phyloP scores from a whole-genome alignment of 306 rosid species.

The Quercus mongolica region DNA sequence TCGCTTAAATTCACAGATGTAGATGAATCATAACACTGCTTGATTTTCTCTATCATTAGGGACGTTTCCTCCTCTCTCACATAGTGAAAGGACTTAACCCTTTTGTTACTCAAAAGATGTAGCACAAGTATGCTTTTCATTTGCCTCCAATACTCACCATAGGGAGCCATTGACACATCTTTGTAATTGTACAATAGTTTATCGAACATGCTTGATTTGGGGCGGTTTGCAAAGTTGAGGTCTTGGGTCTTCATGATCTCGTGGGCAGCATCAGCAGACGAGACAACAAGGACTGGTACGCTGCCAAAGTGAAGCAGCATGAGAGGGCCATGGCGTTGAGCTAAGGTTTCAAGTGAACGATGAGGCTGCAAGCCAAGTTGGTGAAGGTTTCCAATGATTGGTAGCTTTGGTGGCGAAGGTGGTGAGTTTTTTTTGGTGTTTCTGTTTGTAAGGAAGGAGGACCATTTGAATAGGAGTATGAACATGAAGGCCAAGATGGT shows the following conservation, averaged over 20 bases:
- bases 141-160: slow-evolving; percentile 52
- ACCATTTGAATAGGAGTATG: slow-evolving; percentile 20
- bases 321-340: slow-evolving; percentile 37
- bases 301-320: slow-evolving; percentile 48
- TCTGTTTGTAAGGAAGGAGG: background rate
- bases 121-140: slow-evolving; percentile 29
- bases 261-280: slow-evolving; percentile 30
- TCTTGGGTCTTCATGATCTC: slow-evolving; percentile 51
- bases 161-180: slow-evolving; percentile 32
- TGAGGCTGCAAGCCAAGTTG: slow-evolving; percentile 38
- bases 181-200: slow-evolving; percentile 35
- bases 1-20: slow-evolving; percentile 36
- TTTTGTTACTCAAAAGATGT: slow-evolving; percentile 25
- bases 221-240: slow-evolving; percentile 21
- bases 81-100: slow-evolving; percentile 3
- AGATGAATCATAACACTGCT: background rate
- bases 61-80: slow-evolving; percentile 23
- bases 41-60: slow-evolving; percentile 21
- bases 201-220: background rate
- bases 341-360: slow-evolving; percentile 23
- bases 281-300: slow-evolving; percentile 35
- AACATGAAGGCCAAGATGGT: slow-evolving; percentile 4
- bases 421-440: slow-evolving; percentile 5
- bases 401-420: slow-evolving; percentile 53
- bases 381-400: slow-evolving; percentile 47